phyloP scores from a whole-genome alignment of 306 rosid genomes.

The Clitoria ternatea region DNA sequence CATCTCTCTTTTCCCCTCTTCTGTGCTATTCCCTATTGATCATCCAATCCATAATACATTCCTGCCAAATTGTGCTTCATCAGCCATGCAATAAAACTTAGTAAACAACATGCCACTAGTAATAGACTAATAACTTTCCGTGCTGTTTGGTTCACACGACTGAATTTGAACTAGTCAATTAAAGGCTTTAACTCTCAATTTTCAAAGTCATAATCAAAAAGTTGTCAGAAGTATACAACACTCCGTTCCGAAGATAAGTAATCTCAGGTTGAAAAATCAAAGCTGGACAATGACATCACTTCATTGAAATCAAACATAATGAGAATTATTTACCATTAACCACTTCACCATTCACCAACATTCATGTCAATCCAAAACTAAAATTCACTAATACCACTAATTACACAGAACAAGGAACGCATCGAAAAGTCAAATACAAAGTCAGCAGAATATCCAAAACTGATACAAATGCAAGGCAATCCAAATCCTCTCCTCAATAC shows the following conservation, averaged over 20 bases:
- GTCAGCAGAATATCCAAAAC: neutral
- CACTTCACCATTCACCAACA: neutral
- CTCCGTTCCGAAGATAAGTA: constrained; percentile 3
- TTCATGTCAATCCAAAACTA: constrained; percentile 16
- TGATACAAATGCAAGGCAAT: neutral
- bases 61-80: constrained; percentile 39
- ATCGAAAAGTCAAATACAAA: neutral
- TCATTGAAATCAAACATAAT: constrained; percentile 5
- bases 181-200: constrained; percentile 21
- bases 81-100: neutral
- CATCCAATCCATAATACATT: constrained; percentile 44
- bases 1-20: constrained; percentile 49
- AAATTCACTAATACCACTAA: constrained; percentile 11
- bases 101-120: neutral
- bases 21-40: constrained; percentile 35
- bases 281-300: constrained; percentile 16
- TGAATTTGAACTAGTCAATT: constrained; percentile 37
- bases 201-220: constrained; percentile 31
- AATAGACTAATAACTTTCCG: neutral
- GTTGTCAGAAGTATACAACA: constrained; percentile 13
- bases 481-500: neutral
- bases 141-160: neutral
- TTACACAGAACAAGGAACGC: neutral
- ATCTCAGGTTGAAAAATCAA: constrained; percentile 26
- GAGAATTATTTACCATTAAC: constrained; percentile 14